These are phyloP conservation scores for Carex sylvatica DNA, from an alignment of 202 grass and related monocot genomes.

Conservation along the genomic window DNA sequence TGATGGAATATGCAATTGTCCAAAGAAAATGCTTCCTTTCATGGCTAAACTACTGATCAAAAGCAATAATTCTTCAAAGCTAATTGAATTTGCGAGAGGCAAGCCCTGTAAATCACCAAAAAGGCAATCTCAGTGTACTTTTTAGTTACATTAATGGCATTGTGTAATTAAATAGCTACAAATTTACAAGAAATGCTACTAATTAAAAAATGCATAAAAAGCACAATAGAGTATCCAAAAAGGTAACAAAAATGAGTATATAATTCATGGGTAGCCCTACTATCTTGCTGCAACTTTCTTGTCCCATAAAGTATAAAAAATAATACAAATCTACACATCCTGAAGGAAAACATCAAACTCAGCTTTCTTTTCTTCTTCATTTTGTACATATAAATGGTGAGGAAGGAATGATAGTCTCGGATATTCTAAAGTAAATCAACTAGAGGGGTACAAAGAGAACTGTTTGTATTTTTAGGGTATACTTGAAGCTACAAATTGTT, in stretches of 20 bases:
- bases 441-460: not conserved
- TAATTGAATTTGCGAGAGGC: conserved; percentile 43
- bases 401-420: not conserved
- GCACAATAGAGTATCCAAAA: not conserved
- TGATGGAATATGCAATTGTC: conserved; percentile 50
- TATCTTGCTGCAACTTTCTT: not conserved
- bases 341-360: not conserved
- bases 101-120: conserved; percentile 55
- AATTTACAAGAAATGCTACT: not conserved
- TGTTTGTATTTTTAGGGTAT: not conserved
- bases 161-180: not conserved
- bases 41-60: conserved; percentile 63
- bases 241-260: not conserved
- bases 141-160: not conserved
- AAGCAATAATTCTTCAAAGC: conserved; percentile 58
- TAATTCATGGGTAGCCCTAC: not conserved
- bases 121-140: not conserved
- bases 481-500: not conserved
- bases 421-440: not conserved
- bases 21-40: conserved; percentile 76
- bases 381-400: not conserved
- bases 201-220: not conserved
- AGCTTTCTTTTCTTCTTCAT: not conserved
- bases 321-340: not conserved
- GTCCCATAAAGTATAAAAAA: not conserved